These are phyloP conservation scores for Fraxinus baroniana DNA, from an alignment of 305 asterid species.

Conservation along the genomic window DNA sequence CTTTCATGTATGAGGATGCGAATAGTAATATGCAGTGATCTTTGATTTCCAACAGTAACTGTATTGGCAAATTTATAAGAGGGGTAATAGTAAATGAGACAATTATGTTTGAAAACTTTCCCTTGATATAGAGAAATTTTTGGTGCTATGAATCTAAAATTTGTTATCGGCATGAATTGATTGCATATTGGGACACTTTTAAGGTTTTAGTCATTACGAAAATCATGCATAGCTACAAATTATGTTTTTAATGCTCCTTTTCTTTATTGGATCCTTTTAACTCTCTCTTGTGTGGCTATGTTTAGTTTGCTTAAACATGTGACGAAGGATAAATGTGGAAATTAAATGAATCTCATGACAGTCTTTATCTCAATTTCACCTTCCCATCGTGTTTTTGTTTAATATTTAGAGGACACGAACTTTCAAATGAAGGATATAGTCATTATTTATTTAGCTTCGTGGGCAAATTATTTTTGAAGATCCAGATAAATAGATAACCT, in stretches of 20 bases:
- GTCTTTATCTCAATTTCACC: background rate
- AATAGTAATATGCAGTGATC: background rate
- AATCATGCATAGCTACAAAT: background rate
- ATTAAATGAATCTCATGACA: background rate
- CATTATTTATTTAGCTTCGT: background rate
- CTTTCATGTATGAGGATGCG: background rate
- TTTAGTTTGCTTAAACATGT: background rate
- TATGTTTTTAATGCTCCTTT: background rate
- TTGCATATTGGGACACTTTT: background rate
- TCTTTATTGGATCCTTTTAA: background rate
- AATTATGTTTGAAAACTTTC: background rate
- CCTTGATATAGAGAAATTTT: background rate
- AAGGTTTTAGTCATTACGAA: background rate
- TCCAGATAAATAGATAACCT: constrained; percentile 5
- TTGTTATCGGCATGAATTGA: background rate
- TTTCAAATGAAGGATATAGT: background rate
- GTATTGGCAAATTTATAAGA: background rate
- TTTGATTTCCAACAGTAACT: background rate
- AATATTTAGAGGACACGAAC: background rate
- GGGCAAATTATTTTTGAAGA: background rate
- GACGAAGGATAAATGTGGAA: background rate
- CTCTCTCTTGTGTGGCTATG: background rate
- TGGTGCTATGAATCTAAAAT: background rate
- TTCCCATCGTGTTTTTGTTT: background rate
- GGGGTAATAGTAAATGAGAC: background rate